phyloP scores from a whole-genome alignment of 108 stramenopile genomes.

The Poteriospumella lacustris region DNA sequence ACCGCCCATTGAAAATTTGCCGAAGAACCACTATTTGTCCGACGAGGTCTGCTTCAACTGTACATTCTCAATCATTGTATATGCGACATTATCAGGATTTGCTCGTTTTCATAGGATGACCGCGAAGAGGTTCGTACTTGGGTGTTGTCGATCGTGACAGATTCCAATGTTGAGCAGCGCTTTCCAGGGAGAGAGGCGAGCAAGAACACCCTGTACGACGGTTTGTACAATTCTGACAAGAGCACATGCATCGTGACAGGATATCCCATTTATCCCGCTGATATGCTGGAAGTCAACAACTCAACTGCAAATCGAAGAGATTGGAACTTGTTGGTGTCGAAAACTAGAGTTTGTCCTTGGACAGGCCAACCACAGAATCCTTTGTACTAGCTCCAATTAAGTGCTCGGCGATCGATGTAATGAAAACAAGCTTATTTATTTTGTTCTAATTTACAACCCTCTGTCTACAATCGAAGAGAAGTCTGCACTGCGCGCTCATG shows the following conservation, averaged over 20 bases:
- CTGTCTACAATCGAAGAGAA: no score
- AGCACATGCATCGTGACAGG: slow-evolving; percentile 58
- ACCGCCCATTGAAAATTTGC: background rate
- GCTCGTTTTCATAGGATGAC: slow-evolving; percentile 33
- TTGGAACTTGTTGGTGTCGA: slow-evolving; percentile 47
- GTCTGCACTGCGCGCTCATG: no score
- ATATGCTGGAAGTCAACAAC: slow-evolving; percentile 39
- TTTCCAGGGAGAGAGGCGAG: slow-evolving; percentile 39
- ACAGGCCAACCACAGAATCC: slow-evolving; percentile 44
- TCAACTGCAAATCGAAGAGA: slow-evolving; percentile 44
- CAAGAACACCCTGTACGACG: slow-evolving; percentile 44
- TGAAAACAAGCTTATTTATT: no score
- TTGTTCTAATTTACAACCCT: no score
- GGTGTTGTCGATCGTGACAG: slow-evolving; percentile 60
- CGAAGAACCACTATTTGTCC: background rate
- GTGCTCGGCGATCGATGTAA: no score
- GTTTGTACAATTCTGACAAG: slow-evolving; percentile 39
- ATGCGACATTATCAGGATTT: slow-evolving; percentile 26
- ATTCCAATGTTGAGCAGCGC: slow-evolving; percentile 54
- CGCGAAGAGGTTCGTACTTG: slow-evolving; percentile 62
- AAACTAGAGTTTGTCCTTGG: slow-evolving; percentile 42
- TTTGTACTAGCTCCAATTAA: no score
- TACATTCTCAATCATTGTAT: background rate
- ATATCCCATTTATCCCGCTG: slow-evolving; percentile 34
- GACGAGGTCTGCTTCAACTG: background rate